A percentile compares a stretch with the other conserved stretches of the same genome.
These are phyloP conservation scores for Fonsecaea erecta DNA, from an alignment of 2,329 filamentous ascomycete genomes.

Conservation along the genomic window DNA sequence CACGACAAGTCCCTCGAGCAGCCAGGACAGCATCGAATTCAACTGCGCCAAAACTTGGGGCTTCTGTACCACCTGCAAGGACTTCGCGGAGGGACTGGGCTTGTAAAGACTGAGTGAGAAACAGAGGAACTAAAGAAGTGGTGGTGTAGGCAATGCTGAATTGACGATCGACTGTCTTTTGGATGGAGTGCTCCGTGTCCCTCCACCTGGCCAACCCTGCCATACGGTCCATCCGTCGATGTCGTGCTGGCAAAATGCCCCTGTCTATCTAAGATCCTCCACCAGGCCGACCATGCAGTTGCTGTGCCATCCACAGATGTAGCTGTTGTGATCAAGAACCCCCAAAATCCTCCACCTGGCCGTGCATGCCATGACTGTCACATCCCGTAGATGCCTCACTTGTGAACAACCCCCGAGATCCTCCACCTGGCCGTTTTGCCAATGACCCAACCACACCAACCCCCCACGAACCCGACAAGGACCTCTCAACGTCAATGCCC, in stretches of 20 bases:
- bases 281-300: neutral
- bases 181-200: neutral
- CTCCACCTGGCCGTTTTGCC: neutral
- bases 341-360: no score
- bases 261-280: neutral
- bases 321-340: no score
- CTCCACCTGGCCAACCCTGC: neutral
- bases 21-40: slow-evolving; percentile 36
- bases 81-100: slow-evolving; percentile 32
- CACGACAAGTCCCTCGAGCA: slow-evolving; percentile 46
- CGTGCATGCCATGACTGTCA: no score
- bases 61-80: slow-evolving; percentile 32
- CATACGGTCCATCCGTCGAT: neutral
- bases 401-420: no score
- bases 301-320: no score
- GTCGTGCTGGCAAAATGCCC: neutral
- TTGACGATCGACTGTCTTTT: slow-evolving; percentile 2
- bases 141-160: neutral
- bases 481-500: neutral
- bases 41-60: slow-evolving; percentile 38
- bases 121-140: neutral
- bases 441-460: neutral
- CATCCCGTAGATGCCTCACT: no score
- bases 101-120: neutral
- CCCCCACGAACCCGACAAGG: neutral